A percentile compares a stretch with the other conserved stretches of the same genome.
These are phyloP conservation scores for Rhamnella rubrinervis DNA, from an alignment of 331 rosid genomes.

Conservation along the genomic window DNA sequence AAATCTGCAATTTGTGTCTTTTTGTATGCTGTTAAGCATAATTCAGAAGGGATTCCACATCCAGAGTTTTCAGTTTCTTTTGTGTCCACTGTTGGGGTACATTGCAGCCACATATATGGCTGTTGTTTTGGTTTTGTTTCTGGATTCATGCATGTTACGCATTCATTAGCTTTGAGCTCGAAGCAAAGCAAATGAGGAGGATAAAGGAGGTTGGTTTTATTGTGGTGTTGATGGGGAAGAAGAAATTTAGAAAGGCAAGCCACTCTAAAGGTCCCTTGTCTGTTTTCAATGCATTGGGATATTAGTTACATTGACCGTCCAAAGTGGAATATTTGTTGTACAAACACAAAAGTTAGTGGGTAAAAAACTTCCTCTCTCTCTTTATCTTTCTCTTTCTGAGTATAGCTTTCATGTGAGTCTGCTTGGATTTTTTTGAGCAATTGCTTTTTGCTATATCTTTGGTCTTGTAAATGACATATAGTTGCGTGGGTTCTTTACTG, in stretches of 20 bases:
- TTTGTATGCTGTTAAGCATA: slow-evolving; percentile 24
- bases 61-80: slow-evolving; percentile 23
- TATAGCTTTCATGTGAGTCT: slow-evolving; percentile 7
- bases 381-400: neutral
- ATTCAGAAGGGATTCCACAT: slow-evolving; percentile 36
- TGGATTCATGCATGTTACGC: slow-evolving; percentile 36
- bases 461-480: slow-evolving; percentile 17
- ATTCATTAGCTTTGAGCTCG: slow-evolving; percentile 15
- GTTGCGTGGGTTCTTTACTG: slow-evolving; percentile 2
- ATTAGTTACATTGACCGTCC: slow-evolving; percentile 5
- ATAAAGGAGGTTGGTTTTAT: neutral
- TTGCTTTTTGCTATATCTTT: neutral
- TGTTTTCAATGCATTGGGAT: slow-evolving; percentile 11
- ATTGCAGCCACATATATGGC: slow-evolving; percentile 18
- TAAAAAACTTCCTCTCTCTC: neutral
- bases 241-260: slow-evolving; percentile 19
- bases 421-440: slow-evolving; percentile 1
- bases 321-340: slow-evolving; percentile 3
- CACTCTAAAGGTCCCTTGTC: slow-evolving; percentile 16
- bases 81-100: slow-evolving; percentile 7
- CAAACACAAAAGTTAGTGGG: neutral
- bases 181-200: slow-evolving; percentile 6
- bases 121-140: slow-evolving; percentile 28
- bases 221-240: neutral
- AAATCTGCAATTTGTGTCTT: slow-evolving; percentile 20